Percentiles rank a stretch among this genome's conserved stretches.
Conservation (phyloP, 352 stramenopile genomes). For the Phytophthora tubulina region DNA sequence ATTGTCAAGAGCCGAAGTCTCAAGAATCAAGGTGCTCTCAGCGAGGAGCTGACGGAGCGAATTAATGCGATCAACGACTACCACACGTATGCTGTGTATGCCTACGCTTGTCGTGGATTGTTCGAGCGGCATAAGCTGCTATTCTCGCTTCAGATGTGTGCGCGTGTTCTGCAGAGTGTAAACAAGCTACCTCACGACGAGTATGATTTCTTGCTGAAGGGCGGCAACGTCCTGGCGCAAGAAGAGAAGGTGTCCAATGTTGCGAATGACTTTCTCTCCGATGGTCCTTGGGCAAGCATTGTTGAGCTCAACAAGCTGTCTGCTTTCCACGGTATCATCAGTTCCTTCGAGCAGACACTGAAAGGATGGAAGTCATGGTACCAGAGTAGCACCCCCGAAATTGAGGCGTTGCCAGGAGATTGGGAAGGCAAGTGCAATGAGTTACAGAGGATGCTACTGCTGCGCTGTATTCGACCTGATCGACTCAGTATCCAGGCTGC, state of each 20-base stretch:
- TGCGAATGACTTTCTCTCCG: conserved; percentile 88
- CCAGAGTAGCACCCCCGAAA: conserved; percentile 90
- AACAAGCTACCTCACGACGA: conserved; percentile 94
- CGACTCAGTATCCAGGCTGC: conserved; percentile 92
- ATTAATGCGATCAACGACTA: conserved; percentile 96
- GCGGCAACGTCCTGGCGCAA: conserved; percentile 70
- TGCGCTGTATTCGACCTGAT: conserved; percentile 94
- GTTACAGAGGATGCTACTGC: conserved; percentile 94
- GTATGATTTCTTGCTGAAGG: conserved; percentile 96
- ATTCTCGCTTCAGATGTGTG: conserved; percentile 95
- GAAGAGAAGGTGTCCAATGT: conserved; percentile 87
- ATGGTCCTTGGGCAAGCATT: conserved; percentile 89
- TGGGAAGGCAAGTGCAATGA: conserved; percentile 95
- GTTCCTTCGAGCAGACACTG: conserved; percentile 90
- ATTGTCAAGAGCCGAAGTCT: conserved; percentile 90
- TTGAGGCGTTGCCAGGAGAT: conserved; percentile 91
- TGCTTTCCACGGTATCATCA: conserved; percentile 89
- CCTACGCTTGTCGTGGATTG: conserved; percentile 94
- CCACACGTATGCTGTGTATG: conserved; percentile 96
- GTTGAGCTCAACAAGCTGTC: conserved; percentile 93
- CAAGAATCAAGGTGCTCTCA: conserved; percentile 83
- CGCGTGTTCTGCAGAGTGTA: conserved; percentile 92
- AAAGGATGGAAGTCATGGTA: conserved; percentile 90
- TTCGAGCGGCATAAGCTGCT: conserved; percentile 97
- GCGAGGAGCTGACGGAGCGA: conserved; percentile 84